Conservation (phyloP, 345 rosid species). For the Psidium guajava region DNA sequence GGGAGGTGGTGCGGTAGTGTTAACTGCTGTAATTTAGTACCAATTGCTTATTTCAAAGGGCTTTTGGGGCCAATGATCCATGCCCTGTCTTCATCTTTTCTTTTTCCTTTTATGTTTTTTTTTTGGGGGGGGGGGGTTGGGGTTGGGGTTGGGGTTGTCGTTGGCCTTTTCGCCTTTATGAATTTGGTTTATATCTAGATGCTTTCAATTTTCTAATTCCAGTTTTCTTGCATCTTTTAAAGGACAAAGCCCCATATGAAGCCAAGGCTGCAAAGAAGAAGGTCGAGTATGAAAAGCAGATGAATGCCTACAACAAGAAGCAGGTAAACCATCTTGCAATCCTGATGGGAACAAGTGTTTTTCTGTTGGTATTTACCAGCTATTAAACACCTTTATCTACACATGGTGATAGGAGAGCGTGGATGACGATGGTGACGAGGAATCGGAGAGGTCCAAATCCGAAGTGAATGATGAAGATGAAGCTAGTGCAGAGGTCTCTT, state of each 20-base stretch:
- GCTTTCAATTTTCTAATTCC: background rate
- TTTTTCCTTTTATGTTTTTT: too few species aligned
- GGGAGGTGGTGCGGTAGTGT: background rate
- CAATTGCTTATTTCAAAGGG: background rate
- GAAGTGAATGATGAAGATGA: slow-evolving; percentile 60
- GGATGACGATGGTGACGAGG: slow-evolving; percentile 36
- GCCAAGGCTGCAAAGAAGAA: slow-evolving; percentile 78
- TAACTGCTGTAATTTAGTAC: background rate
- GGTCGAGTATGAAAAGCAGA: slow-evolving; percentile 61
- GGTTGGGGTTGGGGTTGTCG: background rate
- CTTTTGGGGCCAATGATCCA: background rate
- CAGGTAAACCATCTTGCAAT: slow-evolving; percentile 26
- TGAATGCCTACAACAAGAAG: slow-evolving; percentile 76
- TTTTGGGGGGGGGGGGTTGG: too few species aligned
- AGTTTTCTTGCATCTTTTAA: background rate
- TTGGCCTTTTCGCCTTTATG: background rate
- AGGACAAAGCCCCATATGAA: slow-evolving; percentile 87
- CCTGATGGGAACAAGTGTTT: background rate
- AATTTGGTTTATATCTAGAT: background rate
- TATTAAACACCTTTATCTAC: background rate
- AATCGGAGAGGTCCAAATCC: slow-evolving; percentile 53
- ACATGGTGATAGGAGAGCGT: slow-evolving; percentile 16
- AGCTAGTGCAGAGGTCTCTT: slow-evolving; percentile 16
- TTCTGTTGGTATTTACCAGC: background rate
- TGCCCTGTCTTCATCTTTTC: background rate